phyloP scores from a whole-genome alignment of 179 eudicot species.

The Beta macrorhiza region DNA sequence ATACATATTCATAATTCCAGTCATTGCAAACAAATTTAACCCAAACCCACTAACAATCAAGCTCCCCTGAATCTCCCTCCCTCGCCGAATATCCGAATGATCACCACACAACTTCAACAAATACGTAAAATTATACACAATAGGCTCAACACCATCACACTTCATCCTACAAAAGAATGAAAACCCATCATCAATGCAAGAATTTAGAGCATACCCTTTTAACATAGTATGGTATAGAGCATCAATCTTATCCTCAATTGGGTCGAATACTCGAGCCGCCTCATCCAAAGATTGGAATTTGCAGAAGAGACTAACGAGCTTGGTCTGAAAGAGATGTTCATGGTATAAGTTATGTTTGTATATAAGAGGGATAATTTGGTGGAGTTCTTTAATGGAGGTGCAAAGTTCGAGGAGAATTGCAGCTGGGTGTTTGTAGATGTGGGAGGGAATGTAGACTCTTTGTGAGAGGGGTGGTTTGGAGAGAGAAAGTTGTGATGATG shows the following conservation, averaged over 20 bases:
- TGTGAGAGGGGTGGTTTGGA: constrained; percentile 28
- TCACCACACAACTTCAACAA: constrained; percentile 63
- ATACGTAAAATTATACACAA: constrained; percentile 55
- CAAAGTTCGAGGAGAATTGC: constrained; percentile 61
- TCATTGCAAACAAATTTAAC: constrained; percentile 51
- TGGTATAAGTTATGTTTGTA: constrained; percentile 53
- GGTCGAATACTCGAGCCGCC: constrained; percentile 56
- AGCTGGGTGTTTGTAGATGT: constrained; percentile 55
- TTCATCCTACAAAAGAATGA: constrained; percentile 46
- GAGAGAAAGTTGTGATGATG: constrained; percentile 18
- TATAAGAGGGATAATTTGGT: constrained; percentile 50
- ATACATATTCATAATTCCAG: constrained; percentile 60
- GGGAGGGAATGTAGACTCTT: constrained; percentile 37
- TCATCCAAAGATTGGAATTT: constrained; percentile 46
- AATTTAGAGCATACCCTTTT: constrained; percentile 51
- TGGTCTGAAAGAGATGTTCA: constrained; percentile 58
- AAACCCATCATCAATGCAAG: constrained; percentile 32
- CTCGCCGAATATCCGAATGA: constrained; percentile 38
- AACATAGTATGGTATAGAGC: constrained; percentile 57
- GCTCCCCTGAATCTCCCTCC: constrained; percentile 58
- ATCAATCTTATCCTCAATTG: constrained; percentile 47
- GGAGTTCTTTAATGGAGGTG: constrained; percentile 44
- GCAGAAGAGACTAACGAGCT: constrained; percentile 57
- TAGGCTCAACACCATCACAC: constrained; percentile 36
- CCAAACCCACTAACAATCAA: constrained; percentile 40